Evolutionary conservation across 495 filamentous ascomycete species (phyloP).

Genomic region (Usnea hakonensis): DNA sequence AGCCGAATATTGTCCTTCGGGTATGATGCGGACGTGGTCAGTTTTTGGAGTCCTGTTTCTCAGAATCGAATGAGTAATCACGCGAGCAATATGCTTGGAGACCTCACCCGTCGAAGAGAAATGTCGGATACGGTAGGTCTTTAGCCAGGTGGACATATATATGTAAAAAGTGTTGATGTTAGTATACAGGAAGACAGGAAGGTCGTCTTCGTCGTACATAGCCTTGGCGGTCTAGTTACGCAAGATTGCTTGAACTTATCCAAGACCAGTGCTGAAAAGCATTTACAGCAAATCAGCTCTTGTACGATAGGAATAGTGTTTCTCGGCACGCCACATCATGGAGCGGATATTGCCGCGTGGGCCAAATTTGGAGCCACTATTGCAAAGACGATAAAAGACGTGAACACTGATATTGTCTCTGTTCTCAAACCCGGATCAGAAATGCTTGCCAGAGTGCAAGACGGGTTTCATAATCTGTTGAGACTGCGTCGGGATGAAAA

Average conservation of each 20-base stretch:
- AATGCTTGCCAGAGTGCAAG: constrained; percentile 1
- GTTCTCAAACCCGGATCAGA: constrained; percentile 5
- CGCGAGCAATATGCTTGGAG: constrained; percentile 24
- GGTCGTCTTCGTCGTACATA: constrained; percentile 29
- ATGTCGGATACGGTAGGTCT: not conserved
- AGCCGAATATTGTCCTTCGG: constrained; percentile 37
- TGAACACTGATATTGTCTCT: not conserved
- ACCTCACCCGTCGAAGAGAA: not conserved
- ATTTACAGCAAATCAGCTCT: constrained; percentile 24
- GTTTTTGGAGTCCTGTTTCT: constrained; percentile 11
- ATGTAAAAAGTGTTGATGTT: not conserved
- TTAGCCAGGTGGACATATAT: not conserved
- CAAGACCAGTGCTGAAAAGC: constrained; percentile 12
- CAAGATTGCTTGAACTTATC: constrained; percentile 22
- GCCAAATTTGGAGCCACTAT: constrained; percentile 9
- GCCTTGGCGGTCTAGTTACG: constrained; percentile 31
- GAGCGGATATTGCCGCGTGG: constrained; percentile 32
- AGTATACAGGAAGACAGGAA: not conserved
- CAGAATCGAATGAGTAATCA: constrained; percentile 26
- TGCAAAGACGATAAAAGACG: not conserved
- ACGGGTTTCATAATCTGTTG: not conserved
- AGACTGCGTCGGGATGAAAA: not conserved
- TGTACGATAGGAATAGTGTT: constrained; percentile 33
- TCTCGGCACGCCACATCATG: constrained; percentile 37
- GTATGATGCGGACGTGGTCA: constrained; percentile 34